Evolutionary conservation across 305 asterid genomes (phyloP).

Genomic region (Solanum hybrid): DNA sequence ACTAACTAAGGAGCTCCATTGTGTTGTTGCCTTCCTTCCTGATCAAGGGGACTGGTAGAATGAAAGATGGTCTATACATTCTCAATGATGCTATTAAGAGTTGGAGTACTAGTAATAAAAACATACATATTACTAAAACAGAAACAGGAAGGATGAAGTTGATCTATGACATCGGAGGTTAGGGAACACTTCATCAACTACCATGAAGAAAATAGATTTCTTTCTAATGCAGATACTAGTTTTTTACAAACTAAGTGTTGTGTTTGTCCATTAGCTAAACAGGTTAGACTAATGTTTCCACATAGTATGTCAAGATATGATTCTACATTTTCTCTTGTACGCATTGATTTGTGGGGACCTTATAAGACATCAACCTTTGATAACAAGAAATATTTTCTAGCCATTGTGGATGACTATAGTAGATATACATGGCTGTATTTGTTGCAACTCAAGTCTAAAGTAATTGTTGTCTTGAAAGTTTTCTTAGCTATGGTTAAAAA

Average conservation of each 20-base stretch:
- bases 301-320: not conserved
- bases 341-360: not conserved
- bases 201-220: not conserved
- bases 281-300: not conserved
- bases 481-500: not conserved
- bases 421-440: not conserved
- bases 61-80: not conserved
- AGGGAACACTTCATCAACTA: not conserved
- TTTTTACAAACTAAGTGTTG: not conserved
- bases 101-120: not conserved
- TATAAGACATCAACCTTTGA: not conserved
- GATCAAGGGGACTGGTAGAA: not conserved
- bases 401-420: not conserved
- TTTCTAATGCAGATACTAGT: not conserved
- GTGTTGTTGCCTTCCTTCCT: not conserved
- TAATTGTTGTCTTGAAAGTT: not conserved
- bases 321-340: not conserved
- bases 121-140: not conserved
- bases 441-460: not conserved
- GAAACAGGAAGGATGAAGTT: not conserved
- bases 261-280: not conserved
- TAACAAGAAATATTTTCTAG: not conserved
- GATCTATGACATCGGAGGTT: not conserved
- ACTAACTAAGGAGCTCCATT: not conserved
- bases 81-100: not conserved